Base-by-base conservation (phyloP, 2,329 filamentous ascomycete genomes). In the Diaporthe citrichinensis region DNA sequence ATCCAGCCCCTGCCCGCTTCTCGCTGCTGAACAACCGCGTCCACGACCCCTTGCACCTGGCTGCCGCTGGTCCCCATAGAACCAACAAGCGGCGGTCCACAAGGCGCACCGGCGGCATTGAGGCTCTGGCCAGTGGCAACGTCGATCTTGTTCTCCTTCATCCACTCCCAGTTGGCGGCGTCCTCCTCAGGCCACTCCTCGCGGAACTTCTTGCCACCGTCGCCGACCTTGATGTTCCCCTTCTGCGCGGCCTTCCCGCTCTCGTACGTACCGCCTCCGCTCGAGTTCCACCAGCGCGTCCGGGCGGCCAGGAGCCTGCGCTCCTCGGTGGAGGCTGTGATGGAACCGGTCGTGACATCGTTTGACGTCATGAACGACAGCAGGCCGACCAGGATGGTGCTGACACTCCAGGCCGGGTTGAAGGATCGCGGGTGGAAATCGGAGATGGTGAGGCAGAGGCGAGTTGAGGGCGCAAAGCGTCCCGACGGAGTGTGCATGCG, bases 401-500 rank as follows among this genome's bases (percentile, higher is more conserved):
- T 96, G 10, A 99, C 97, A 82, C 98, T 96, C 97, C 97, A 99
- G 1, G 97, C 96, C 2, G 97, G 97, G 83, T 99, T 99, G 88
- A 98, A 99, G 39, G 94, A 96, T 84, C 98, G 98, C 5, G 97
- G 97, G 83, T 99, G 97, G 86, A 98, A 99, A 83, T 99, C 97
- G 80, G 93, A 96, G 81, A 99, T 99, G 82, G 94, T 97, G 65
- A 99, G 93, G 82, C 97, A 99, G 31, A 99, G 91, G 68, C 97
- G 92, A 20, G 95, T 96, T 2, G 94, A 97, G 2, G 96, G 95
- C 83, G 98, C 95, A 86, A 99, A 99, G 82, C 97, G 94, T 76
- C 97, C 97, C 17, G 94, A 96, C 2, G 97, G 97, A 0, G 97
- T 99, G 88, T 98, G 97, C 97, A 99, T 99, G 82, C 96, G 95